Conservation (phyloP, 768 basidiomycete genomes). For the Chalciporus chontae region DNA sequence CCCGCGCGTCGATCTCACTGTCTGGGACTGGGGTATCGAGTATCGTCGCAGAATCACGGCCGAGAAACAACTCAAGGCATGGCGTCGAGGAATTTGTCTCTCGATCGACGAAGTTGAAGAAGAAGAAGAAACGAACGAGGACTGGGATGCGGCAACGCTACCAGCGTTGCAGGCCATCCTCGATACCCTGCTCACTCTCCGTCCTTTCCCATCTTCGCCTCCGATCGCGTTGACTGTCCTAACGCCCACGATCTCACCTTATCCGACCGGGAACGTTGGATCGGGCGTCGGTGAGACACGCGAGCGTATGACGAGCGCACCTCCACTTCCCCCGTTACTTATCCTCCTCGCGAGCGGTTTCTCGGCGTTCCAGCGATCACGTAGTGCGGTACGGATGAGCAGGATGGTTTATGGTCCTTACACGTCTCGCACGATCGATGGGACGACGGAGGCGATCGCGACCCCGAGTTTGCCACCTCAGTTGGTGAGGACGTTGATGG, state of each 20-base stretch:
- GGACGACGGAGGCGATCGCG: background rate
- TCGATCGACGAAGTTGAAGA: background rate
- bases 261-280: constrained; percentile 6
- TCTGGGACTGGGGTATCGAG: constrained; percentile 23
- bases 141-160: constrained; percentile 4
- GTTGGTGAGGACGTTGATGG: constrained; percentile 26
- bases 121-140: background rate
- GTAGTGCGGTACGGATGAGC: constrained; percentile 19
- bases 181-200: constrained; percentile 32
- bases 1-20: constrained; percentile 15
- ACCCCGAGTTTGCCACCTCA: constrained; percentile 30
- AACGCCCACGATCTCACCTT: constrained; percentile 8
- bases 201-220: constrained; percentile 26
- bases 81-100: constrained; percentile 16
- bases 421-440: background rate
- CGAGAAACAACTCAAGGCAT: constrained; percentile 23
- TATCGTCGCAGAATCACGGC: constrained; percentile 22
- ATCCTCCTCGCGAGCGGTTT: constrained; percentile 21
- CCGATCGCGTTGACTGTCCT: constrained; percentile 19
- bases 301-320: constrained; percentile 27
- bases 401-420: constrained; percentile 22
- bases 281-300: constrained; percentile 4
- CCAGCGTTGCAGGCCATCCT: constrained; percentile 31
- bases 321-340: constrained; percentile 31
- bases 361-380: constrained; percentile 16